Evolutionary conservation across 2,329 filamentous ascomycete species (phyloP).

Genomic region (Pseudogymnoascus sp.): DNA sequence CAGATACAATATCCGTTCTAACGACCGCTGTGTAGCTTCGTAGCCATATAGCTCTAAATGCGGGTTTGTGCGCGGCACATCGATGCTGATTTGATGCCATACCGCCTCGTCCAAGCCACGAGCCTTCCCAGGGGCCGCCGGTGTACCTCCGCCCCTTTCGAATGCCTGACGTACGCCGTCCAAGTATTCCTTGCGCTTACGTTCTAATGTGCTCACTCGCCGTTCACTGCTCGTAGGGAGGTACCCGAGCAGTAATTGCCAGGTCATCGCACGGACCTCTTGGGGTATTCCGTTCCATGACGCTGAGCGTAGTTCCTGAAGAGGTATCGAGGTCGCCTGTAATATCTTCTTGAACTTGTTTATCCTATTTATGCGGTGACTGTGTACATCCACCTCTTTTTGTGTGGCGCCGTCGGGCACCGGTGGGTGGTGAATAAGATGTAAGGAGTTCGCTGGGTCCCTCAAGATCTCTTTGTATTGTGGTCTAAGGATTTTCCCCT

Average conservation of each 20-base stretch:
- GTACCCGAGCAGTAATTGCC: slow-evolving; percentile 92
- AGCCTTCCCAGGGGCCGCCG: slow-evolving; percentile 38
- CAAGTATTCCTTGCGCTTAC: slow-evolving; percentile 93
- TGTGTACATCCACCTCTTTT: slow-evolving; percentile 81
- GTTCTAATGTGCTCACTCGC: slow-evolving; percentile 78
- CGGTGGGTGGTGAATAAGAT: slow-evolving; percentile 83
- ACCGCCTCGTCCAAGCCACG: slow-evolving; percentile 88
- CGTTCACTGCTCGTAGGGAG: slow-evolving; percentile 94
- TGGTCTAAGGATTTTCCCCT: slow-evolving; percentile 90
- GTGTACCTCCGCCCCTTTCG: slow-evolving; percentile 54
- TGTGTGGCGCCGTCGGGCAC: slow-evolving; percentile 64
- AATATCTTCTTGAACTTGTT: slow-evolving; percentile 98
- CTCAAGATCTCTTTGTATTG: slow-evolving; percentile 95
- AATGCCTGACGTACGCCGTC: slow-evolving; percentile 77
- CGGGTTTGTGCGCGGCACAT: slow-evolving; percentile 91
- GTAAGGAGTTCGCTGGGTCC: slow-evolving; percentile 85
- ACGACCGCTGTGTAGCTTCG: slow-evolving; percentile 86
- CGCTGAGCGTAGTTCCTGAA: slow-evolving; percentile 73
- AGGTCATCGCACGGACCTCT: slow-evolving; percentile 97
- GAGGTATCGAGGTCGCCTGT: slow-evolving; percentile 81
- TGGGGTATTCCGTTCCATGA: slow-evolving; percentile 94
- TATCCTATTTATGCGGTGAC: slow-evolving; percentile 82
- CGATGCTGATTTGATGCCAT: slow-evolving; percentile 99
- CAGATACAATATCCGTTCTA: slow-evolving; percentile 91
- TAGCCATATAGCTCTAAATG: slow-evolving; percentile 93